Base-by-base conservation (phyloP, 2,329 filamentous ascomycete species). In the Emericellopsis atlantica region DNA sequence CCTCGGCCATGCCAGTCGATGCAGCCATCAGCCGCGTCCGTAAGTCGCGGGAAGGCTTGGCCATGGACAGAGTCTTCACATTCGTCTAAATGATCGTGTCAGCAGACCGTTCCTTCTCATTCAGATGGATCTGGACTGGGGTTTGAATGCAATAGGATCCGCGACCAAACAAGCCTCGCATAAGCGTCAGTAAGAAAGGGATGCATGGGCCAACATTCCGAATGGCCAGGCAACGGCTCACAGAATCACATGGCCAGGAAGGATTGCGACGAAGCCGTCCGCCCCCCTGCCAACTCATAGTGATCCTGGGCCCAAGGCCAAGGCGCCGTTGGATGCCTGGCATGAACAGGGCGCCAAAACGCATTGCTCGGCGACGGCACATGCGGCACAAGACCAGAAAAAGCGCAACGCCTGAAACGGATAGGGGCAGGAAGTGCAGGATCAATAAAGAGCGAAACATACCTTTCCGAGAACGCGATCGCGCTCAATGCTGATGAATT, bases 401-500 rank as follows among this genome's bases (percentile, higher is more conserved):
- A 12, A 9, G 26, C 6, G 26, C 26, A 29, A 29, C 26, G 9
- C 6, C 26, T 29, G 26, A 29, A 29, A 29, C 6, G 12, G 8
- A 12, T 12, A 6, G 9, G 26, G 26, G 21, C 14, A 35, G n/a
- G n/a, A 22, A 39, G 15, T 31, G 15, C 21, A 36, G n/a, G 18
- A 48, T 46, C n/a, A 38, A 40, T 21, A 46, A 36, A 41, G 38
- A 45, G 37, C 42, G 44, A 47, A 45, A 67, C 69, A 43, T 66
- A 81, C 82, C 64, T 92, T 89, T 50, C 84, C 84, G 16, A 90
- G 86, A 43, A 92, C 70, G 62, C 89, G 88, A 64, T 95, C 89
- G 48, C 81, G 75, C 58, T 96, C 89, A 10, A 88, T 72, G 59
- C 81, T 92, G 57, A 81, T 70, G 60, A 94, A 96, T 52, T 87